Base-by-base conservation (phyloP, 352 stramenopile species). In the Globisporangium spiculum region DNA sequence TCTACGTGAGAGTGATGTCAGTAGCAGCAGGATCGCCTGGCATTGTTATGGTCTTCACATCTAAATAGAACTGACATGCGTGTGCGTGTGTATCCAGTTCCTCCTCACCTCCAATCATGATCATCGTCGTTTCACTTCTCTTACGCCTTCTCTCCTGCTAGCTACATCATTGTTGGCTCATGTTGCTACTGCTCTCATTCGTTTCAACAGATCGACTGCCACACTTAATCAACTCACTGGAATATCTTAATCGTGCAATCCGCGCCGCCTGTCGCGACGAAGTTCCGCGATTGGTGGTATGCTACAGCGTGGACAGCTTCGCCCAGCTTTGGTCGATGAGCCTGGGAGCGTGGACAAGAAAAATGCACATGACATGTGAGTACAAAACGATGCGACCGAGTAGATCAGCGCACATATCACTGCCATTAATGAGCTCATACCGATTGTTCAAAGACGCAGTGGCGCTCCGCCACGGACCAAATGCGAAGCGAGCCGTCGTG, bases 241-340 rank as follows among this genome's bases (percentile, higher is more conserved):
- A 92, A 96, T 73, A 96, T 84, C 74, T 96, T 96, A 78, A 96
- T 84, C 70, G 89, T 80, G 76, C 86, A 87, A 65, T 96, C 88
- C 5, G 88, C 88, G 22, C 88, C 88, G 34, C 82, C 78, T 0
- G 88, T 90, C 12, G 88, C 88, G 55, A 96, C 85, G 61, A 90
- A 94, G 67, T 91, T 93, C 26, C 85, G 88, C 8, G 86, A 89
- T 63, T 82, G 79, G 46, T 96, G 88, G 67, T 91, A 94, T 38
- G 68, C 73, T 20, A 96, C 86, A 22, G 83, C 79, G 70, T 94
- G 81, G 26, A 93, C 70, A 27, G 88, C 86, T 75, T 96, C 88
- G 4, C 79, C 77, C 77, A 90, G 89, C 70, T 96, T 96, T 16
- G 83, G 83, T 55, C 87, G 85, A 69, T 96, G 86, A 18, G 75